A percentile compares a stretch with the other conserved stretches of the same genome.
Evolutionary conservation across 2,329 filamentous ascomycete species (phyloP).

Genomic region (Graphilbum fragrans): DNA sequence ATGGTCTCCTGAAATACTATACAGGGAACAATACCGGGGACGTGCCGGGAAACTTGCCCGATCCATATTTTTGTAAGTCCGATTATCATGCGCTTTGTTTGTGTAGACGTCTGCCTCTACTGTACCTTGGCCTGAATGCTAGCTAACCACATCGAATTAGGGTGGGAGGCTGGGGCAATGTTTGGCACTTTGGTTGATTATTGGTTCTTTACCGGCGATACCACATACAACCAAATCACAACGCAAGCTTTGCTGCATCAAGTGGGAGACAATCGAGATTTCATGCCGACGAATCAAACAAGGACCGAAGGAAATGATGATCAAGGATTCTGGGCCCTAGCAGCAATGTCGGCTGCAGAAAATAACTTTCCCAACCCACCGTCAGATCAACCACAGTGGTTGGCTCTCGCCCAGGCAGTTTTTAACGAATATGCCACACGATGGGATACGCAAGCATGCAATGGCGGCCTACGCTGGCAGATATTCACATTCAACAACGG

Average conservation of each 20-base stretch:
- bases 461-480: slow-evolving; percentile 75
- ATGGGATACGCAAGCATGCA: slow-evolving; percentile 56
- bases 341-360: slow-evolving; percentile 68
- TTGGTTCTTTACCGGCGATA: slow-evolving; percentile 57
- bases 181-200: slow-evolving; percentile 63
- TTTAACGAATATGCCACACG: slow-evolving; percentile 66
- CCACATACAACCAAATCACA: slow-evolving; percentile 48
- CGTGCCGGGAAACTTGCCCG: slow-evolving; percentile 42
- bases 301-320: slow-evolving; percentile 57
- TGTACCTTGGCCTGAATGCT: slow-evolving; percentile 13
- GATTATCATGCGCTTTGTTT: too few relatives aligned
- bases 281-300: slow-evolving; percentile 56
- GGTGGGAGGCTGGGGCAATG: slow-evolving; percentile 64
- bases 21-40: slow-evolving; percentile 48
- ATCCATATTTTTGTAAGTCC: slow-evolving; percentile 50
- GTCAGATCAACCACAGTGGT: slow-evolving; percentile 54
- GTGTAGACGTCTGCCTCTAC: slow-evolving; percentile 20
- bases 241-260: slow-evolving; percentile 50
- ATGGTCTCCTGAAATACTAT: slow-evolving; percentile 29
- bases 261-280: slow-evolving; percentile 44
- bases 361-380: slow-evolving; percentile 61
- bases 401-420: slow-evolving; percentile 65
- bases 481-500: slow-evolving; percentile 69
- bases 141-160: slow-evolving; percentile 27
- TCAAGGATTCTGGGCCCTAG: slow-evolving; percentile 77